These are phyloP conservation scores for Fraxinus dipetala DNA, from an alignment of 305 asterid species.

Conservation along the genomic window DNA sequence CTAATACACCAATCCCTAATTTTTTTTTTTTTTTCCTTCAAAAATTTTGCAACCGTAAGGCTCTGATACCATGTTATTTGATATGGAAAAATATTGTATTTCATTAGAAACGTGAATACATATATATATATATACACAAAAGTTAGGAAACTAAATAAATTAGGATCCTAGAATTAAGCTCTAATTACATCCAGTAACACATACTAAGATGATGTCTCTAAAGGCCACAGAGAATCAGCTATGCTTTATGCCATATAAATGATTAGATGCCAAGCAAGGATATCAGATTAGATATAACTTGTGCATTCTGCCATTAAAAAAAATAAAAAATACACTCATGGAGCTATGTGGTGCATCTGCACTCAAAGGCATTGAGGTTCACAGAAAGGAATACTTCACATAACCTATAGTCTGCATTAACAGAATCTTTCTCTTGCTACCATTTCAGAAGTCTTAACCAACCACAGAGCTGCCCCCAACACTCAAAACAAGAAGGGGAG, in stretches of 20 bases:
- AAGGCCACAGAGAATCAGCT: constrained; percentile 18
- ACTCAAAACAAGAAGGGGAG: background rate
- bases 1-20: too few relatives aligned
- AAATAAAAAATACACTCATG: background rate
- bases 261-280: constrained; percentile 5
- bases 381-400: background rate
- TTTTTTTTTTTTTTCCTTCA: too few relatives aligned
- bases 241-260: background rate
- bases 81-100: too few relatives aligned
- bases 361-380: background rate
- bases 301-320: constrained; percentile 3
- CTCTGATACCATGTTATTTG: too few relatives aligned
- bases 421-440: background rate
- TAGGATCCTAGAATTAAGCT: too few relatives aligned
- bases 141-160: too few relatives aligned
- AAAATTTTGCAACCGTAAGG: too few relatives aligned
- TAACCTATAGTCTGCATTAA: background rate
- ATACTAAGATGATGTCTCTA: background rate
- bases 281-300: constrained; percentile 1
- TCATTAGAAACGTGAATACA: too few relatives aligned
- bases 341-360: background rate
- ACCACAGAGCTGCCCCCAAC: background rate
- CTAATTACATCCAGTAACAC: too few relatives aligned
- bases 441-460: background rate
- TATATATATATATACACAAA: too few relatives aligned